These are phyloP conservation scores for Psidium friedrichsthalianum DNA, from an alignment of 345 rosid genomes.

Conservation along the genomic window DNA sequence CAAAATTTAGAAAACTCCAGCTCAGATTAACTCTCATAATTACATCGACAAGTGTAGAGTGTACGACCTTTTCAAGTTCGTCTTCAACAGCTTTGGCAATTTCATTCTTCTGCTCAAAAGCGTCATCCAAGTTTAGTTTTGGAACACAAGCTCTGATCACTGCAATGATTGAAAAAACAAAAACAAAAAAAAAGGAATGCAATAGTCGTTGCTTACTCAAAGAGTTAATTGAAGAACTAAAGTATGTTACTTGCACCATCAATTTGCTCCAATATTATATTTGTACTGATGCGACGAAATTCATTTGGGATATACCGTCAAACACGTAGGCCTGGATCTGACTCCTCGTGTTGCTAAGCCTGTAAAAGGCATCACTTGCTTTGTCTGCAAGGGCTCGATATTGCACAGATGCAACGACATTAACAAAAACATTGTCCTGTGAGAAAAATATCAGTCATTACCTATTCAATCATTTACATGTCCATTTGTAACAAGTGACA, in stretches of 20 bases:
- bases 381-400: conserved; percentile 27
- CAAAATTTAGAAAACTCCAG: not conserved
- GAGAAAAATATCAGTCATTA: not conserved
- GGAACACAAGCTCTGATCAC: conserved; percentile 30
- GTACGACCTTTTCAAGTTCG: conserved; percentile 25
- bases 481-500: not conserved
- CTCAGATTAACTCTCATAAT: not conserved
- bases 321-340: conserved; percentile 39
- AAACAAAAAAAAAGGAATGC: not conserved
- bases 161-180: not conserved
- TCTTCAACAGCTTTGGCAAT: conserved; percentile 29
- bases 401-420: conserved; percentile 35
- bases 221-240: not conserved
- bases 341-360: conserved; percentile 24
- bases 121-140: conserved; percentile 19
- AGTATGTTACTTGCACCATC: not conserved
- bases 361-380: conserved; percentile 32
- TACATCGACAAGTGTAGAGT: not conserved
- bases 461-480: not conserved
- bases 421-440: conserved; percentile 39
- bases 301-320: conserved; percentile 14
- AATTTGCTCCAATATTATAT: not conserved
- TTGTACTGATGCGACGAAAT: not conserved
- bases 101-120: conserved; percentile 28
- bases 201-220: not conserved